Conservation (phyloP, 345 rosid species). For the Pugionium dolabratum region DNA sequence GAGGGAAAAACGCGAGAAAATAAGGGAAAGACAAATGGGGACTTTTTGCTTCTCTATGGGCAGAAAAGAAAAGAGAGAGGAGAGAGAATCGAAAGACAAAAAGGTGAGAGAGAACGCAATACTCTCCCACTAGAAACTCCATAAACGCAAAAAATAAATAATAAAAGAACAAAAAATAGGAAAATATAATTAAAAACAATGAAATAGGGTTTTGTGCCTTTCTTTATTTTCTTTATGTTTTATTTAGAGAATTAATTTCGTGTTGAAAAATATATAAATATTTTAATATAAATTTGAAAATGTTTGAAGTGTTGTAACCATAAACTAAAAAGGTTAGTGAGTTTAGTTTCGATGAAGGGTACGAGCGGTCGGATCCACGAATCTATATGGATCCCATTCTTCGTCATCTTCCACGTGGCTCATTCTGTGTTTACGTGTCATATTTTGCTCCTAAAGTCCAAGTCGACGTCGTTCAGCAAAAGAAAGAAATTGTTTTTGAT, state of each 20-base stretch:
- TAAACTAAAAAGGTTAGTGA: too few relatives aligned
- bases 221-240: too few relatives aligned
- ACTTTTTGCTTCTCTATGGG: neutral
- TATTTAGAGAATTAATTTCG: too few relatives aligned
- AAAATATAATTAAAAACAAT: too few relatives aligned
- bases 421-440: neutral
- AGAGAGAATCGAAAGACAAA: constrained; percentile 1
- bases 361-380: neutral
- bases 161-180: neutral
- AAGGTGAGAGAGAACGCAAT: constrained; percentile 30
- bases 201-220: too few relatives aligned
- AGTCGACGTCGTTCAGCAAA: neutral
- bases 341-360: too few relatives aligned
- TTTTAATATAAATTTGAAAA: too few relatives aligned
- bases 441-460: neutral
- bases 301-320: too few relatives aligned
- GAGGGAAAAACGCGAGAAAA: constrained; percentile 26
- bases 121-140: constrained; percentile 19
- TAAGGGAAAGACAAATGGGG: constrained; percentile 19
- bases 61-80: constrained; percentile 1
- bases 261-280: too few relatives aligned
- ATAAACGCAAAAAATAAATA: too few relatives aligned
- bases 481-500: too few relatives aligned
- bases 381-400: too few relatives aligned
- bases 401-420: neutral